Conservation (phyloP, 2,329 filamentous ascomycete genomes). For the Calonectria crousiana region DNA sequence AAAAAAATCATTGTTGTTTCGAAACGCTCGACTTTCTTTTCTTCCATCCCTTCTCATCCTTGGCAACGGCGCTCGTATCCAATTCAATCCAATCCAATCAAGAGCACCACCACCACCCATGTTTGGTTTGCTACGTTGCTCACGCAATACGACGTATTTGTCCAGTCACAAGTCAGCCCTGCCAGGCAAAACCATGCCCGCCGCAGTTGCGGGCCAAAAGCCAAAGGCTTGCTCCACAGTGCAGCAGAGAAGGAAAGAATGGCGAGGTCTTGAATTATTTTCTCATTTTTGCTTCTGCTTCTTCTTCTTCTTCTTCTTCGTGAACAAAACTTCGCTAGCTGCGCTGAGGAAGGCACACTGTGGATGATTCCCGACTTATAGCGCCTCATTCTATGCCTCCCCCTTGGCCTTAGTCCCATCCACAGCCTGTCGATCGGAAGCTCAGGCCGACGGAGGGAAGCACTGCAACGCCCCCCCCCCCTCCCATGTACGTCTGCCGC, state of each 20-base stretch:
- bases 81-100: not conserved
- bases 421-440: not conserved
- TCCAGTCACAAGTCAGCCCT: not conserved
- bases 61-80: not conserved
- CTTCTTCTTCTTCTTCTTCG: not conserved
- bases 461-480: not conserved
- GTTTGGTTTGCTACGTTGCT: not conserved
- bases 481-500: not conserved
- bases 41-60: not conserved
- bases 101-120: not conserved
- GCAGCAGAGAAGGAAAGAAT: not conserved
- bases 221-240: not conserved
- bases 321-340: not conserved
- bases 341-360: not conserved
- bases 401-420: not conserved
- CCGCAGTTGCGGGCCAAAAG: not conserved
- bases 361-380: not conserved
- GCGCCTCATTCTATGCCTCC: not conserved
- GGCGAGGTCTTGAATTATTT: not conserved
- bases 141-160: not conserved
- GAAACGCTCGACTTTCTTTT: not conserved
- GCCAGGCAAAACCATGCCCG: not conserved
- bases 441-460: slow-evolving; percentile 7
- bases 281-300: not conserved
- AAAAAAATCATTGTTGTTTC: not conserved